Evolutionary conservation across 371 early-diverging fungal species (phyloP).

Genomic region (Dinochytrium kinnereticum): DNA sequence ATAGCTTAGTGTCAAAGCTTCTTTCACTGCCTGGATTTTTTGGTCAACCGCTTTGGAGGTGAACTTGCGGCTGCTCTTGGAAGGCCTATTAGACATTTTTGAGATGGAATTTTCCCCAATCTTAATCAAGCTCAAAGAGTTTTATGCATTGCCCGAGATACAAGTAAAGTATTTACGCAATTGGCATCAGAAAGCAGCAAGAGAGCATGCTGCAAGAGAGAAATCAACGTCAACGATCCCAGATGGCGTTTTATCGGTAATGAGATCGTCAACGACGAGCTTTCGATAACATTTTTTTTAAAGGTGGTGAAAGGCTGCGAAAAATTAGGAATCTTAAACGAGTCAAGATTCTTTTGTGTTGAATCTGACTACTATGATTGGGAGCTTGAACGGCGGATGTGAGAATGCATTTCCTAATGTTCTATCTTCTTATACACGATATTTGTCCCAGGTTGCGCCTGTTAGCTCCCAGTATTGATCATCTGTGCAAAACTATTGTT

Average conservation of each 20-base stretch:
- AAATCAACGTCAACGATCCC: neutral
- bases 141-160: neutral
- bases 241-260: conserved; percentile 1
- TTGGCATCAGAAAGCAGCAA: neutral
- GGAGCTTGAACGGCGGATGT: conserved; percentile 71
- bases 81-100: neutral
- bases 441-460: conserved; percentile 52
- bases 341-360: conserved; percentile 38
- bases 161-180: neutral
- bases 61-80: neutral
- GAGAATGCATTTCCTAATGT: no score
- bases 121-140: neutral
- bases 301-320: conserved; percentile 33
- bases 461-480: conserved; percentile 68
- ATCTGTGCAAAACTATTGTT: conserved; percentile 82
- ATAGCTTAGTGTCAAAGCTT: neutral
- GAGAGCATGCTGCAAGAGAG: neutral
- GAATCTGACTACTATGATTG: conserved; percentile 73
- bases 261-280: no score
- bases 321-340: conserved; percentile 20
- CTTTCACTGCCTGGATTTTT: neutral
- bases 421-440: neutral
- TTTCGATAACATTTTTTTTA: neutral
- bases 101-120: neutral
- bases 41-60: neutral